These are phyloP conservation scores for Kalmusia sp. DNA, from an alignment of 2,329 filamentous ascomycete genomes.

Conservation along the genomic window DNA sequence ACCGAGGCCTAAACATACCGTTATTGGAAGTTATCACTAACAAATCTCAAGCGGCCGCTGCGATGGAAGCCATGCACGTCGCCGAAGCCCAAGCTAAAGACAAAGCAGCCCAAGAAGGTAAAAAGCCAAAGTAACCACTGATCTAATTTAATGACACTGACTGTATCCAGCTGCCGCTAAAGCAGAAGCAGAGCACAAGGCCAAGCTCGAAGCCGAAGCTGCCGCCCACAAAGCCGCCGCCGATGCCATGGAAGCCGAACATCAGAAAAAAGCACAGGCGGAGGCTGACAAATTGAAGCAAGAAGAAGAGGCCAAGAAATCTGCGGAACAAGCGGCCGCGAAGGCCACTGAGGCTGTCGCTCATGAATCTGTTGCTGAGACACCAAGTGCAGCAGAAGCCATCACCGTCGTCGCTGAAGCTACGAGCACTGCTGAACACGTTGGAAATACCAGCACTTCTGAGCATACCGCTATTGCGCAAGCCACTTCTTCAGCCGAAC, in stretches of 20 bases:
- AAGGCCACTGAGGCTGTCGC: slow-evolving; percentile 7
- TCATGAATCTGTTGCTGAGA: slow-evolving; percentile 8
- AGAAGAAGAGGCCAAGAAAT: slow-evolving; percentile 8
- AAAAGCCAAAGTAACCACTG: background rate
- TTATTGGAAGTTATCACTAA: too few species aligned
- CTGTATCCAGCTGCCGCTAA: slow-evolving; percentile 17
- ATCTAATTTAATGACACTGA: background rate
- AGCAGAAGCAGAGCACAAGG: slow-evolving; percentile 23
- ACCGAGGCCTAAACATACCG: too few species aligned
- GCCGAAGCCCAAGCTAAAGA: slow-evolving; percentile 15
- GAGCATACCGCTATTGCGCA: background rate
- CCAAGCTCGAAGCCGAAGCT: slow-evolving; percentile 18
- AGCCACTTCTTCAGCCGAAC: background rate
- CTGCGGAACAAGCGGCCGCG: slow-evolving; percentile 10
- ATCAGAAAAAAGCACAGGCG: slow-evolving; percentile 9
- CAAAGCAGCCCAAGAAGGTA: slow-evolving; percentile 18
- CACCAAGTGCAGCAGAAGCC: slow-evolving; percentile 8
- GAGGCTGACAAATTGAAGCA: background rate
- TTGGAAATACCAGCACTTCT: background rate
- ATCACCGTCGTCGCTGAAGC: slow-evolving; percentile 8
- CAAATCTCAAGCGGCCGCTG: too few species aligned
- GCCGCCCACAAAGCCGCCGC: slow-evolving; percentile 11
- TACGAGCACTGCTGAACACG: background rate
- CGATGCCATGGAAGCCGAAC: slow-evolving; percentile 8
- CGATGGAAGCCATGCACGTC: slow-evolving; percentile 29